Base-by-base conservation (phyloP, 768 basidiomycete species). In the Russula dissimulans region DNA sequence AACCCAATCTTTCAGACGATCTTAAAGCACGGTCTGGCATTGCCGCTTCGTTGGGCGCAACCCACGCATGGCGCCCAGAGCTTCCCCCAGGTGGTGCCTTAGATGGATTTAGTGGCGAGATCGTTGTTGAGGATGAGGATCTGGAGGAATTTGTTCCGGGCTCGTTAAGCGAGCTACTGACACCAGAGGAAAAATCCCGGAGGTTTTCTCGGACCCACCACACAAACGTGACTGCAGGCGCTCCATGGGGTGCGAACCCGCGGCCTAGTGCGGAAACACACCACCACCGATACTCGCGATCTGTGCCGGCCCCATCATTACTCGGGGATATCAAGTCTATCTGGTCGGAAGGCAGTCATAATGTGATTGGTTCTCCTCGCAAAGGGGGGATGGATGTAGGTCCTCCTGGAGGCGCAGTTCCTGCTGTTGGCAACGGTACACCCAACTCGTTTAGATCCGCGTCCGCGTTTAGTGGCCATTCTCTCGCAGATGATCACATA, bases 121-220 rank as follows among this genome's bases (percentile, higher is more conserved):
- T 79, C 17, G 72, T 73, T 39, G 81, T 81, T 0, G 84, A 85
- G 18, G 88, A 87, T 51, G 91, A 85, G 47, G 90, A 94, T 65
- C 69, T 91, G 50, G 91, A 93, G 68, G 94, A 93, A 58, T 89
- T 97, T 70, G 71, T 98, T 34, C 95, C 95, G 0, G 85, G 89
- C 56, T 90, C 87, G 4, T 75, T 98, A 49, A 91, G 85, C 31
- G 95, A 97, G 61, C 78, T 98, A 7, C 76, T 98, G 49, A 95
- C 94, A 0, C 90, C 91, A 0, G 87, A 86, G 66, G 95, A 97
- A 73, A 80, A 86, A 64, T 87, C 82, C 36, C 77, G 95, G 36
- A 77, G 93, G 46, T 85, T 91, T 81, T 89, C 87, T 34, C 79
- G 91, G 52, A 85, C 84, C n/a, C 83, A 81, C 59, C 77, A 31